Evolutionary conservation across 2,329 filamentous ascomycete genomes (phyloP), one percentile per base, ranked within the genome.

Genomic region (Aspergillus eucalypticola): DNA sequence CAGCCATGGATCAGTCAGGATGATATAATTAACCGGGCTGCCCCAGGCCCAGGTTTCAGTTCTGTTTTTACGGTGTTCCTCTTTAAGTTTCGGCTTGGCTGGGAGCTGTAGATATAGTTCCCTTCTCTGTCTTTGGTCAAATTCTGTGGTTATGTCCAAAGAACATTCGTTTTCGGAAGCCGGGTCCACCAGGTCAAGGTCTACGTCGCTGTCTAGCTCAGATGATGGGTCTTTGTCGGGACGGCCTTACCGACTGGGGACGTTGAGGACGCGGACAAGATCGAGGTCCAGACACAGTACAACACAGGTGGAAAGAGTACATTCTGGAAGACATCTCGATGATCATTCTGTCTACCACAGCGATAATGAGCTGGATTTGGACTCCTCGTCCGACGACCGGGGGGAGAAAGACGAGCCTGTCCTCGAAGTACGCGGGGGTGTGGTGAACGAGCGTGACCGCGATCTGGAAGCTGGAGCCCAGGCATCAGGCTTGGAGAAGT

Each of bases 291-390:
- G 62, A 38, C 46, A 58, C 3, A 57, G 64, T 11, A 58, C 60
- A 17, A 15, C 41, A 11, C 59, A 62, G 21, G 58, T 75, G 1
- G 61, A 69, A 42, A 64, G 70, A 19, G 62, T 73, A 2, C 67
- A 71, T 60, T 75, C 73, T 1, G 72, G 64, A 3, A 67, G 66
- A 21, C 70, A 75, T 58, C 63, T 74, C 1, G 74, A 78, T 54
- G 73, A 77, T 55, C 65, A 73, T 6, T 70, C 69, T 7, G 59
- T 71, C 6, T 76, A 75, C 29, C 67, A 74, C 50, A 69, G 64
- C 23, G 66, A 69, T 17, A 55, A 67, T 29, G 63, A 66, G 35
- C 51, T 58, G 27, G 54, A 25, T n/a, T 11, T 29, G 23, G 41
- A 50, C 25, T 21, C 39, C 15, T 21, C 15, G 46, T 46, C n/a